Conservation (phyloP, 2,329 filamentous ascomycete genomes). For the Fusarium irregulare region DNA sequence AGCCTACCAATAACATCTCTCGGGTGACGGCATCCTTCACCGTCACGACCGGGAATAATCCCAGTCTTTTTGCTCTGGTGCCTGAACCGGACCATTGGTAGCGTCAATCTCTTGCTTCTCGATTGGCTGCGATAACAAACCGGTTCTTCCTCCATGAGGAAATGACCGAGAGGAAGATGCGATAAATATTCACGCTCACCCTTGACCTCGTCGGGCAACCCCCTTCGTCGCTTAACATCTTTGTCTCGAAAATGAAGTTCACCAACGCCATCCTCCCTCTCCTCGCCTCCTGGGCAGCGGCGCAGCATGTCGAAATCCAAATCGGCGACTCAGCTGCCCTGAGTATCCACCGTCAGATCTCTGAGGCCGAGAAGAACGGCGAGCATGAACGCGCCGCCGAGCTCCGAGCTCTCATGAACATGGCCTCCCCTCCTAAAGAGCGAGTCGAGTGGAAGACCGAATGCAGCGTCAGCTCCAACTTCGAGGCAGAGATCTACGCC, state of each 20-base stretch:
- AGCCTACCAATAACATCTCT: not conserved
- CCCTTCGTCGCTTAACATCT: not conserved
- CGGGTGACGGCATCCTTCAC: not conserved
- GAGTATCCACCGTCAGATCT: not conserved
- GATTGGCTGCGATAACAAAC: constrained; percentile 5
- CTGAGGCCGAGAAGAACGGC: constrained; percentile 6
- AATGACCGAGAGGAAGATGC: not conserved
- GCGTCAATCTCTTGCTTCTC: not conserved
- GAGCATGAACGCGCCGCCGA: constrained; percentile 7
- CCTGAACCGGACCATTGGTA: not conserved
- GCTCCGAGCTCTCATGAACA: not conserved
- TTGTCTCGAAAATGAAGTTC: constrained; percentile 13
- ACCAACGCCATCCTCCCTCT: not conserved
- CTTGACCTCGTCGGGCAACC: not conserved
- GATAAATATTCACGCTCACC: constrained; percentile 9
- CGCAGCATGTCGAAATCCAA: constrained; percentile 25
- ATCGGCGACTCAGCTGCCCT: constrained; percentile 10
- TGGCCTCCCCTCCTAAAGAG: not conserved
- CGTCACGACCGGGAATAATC: not conserved
- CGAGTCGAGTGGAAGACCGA: constrained; percentile 6
- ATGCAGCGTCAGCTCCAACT: constrained; percentile 10
- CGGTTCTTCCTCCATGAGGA: constrained; percentile 1
- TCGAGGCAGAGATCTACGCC: constrained; percentile 26
- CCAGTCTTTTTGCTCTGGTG: not conserved
- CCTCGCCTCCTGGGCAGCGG: constrained; percentile 12